phyloP scores from a whole-genome alignment of 305 asterid genomes.

The Fraxinus sp. region DNA sequence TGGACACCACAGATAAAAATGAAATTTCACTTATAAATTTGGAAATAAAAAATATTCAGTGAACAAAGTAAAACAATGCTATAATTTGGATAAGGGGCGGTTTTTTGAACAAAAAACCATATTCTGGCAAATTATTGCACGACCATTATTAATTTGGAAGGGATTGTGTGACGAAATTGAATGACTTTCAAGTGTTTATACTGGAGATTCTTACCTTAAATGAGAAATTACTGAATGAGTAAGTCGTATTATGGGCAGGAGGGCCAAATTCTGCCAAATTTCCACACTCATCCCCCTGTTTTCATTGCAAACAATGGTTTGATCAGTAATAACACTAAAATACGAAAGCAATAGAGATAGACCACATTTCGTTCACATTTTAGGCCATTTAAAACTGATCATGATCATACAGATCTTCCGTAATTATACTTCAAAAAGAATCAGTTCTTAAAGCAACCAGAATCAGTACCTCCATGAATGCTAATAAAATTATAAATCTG shows the following conservation, averaged over 20 bases:
- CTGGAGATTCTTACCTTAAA: conserved; percentile 64
- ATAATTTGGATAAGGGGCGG: not conserved
- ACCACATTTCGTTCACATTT: not conserved
- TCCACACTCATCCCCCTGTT: conserved; percentile 85
- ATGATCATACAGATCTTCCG: not conserved
- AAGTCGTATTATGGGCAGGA: conserved; percentile 57
- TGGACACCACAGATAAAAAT: not conserved
- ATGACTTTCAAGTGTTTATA: not conserved
- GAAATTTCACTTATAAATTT: not conserved
- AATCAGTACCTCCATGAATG: too few relatives aligned
- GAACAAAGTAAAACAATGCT: not conserved
- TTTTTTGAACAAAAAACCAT: not conserved
- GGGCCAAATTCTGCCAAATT: conserved; percentile 69
- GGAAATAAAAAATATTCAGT: not conserved
- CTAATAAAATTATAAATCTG: not conserved
- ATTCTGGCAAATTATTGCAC: not conserved
- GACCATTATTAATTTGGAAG: not conserved
- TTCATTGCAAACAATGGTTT: conserved; percentile 21
- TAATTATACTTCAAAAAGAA: not conserved
- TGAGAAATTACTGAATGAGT: conserved; percentile 96
- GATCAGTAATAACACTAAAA: conserved; percentile 17
- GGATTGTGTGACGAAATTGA: not conserved
- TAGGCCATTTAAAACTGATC: not conserved
- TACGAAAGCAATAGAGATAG: conserved; percentile 6
- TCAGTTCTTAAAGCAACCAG: not conserved